Evolutionary conservation across 495 filamentous ascomycete species (phyloP), one percentile per base, ranked within the genome.

Genomic region (Penicillium robsamsonii): DNA sequence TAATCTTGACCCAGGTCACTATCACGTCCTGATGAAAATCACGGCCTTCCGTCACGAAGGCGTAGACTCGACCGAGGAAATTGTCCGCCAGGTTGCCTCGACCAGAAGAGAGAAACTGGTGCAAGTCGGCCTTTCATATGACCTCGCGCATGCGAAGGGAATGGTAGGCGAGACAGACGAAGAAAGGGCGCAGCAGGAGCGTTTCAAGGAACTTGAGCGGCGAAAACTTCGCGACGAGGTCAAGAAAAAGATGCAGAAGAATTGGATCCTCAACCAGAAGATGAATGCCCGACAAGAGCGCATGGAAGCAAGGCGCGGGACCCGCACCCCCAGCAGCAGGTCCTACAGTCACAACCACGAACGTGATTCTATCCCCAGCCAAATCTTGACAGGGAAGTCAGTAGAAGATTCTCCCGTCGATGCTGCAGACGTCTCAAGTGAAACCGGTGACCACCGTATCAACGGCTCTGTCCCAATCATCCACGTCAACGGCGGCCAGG

Each of bases 111-210:
- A 92, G 45, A 97, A 97, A 69, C 78, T 97, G 2, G 81, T 92
- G 3, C 85, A 88, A 53, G 85, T 93, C 20, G 92, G 90, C 4
- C 79, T 88, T 27, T 85, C 87, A 5, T 95, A 96, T 55, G 92
- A 96, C 64, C 71, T 93, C 10, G 90, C 92, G 4, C 89, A 95
- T 63, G 86, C 84, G 35, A 92, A 92, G 68, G 88, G 86, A 17
- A 79, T 86, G 20, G 75, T 87, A 22, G 68, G 76, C 29, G 86
- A 91, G 60, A 84, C 84, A 5, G 75, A 85, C n/a, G 75, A 80
- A 51, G 87, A 91, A 63, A 86, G 84, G 68, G 61, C 69, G 27
- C 64, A 70, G 5, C 72, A 79, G 33, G 60, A 75, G 47, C 69
- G 70, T 50, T 74, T 75, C 38, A 77, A 76, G 56, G 78, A 74